phyloP scores from a whole-genome alignment of 331 rosid genomes.

The Malus hybrid region DNA sequence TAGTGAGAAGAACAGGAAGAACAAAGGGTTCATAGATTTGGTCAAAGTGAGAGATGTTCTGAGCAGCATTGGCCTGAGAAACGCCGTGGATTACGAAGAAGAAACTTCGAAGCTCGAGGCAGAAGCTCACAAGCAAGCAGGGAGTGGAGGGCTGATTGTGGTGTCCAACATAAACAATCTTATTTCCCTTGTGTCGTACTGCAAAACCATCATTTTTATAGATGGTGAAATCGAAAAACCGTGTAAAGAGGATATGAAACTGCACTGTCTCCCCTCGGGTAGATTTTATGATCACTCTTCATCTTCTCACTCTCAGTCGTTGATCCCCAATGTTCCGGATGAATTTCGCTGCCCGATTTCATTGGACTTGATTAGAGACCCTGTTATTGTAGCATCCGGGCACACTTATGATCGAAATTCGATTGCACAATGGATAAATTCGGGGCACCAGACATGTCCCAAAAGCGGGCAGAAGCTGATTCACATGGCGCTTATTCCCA shows the following conservation, averaged over 20 bases:
- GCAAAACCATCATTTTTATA: conserved; percentile 55
- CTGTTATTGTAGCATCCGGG: conserved; percentile 57
- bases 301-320: conserved; percentile 45
- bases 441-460: conserved; percentile 89
- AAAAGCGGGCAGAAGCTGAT: conserved; percentile 82
- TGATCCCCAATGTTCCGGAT: conserved; percentile 51
- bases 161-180: conserved; percentile 73
- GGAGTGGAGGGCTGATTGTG: conserved; percentile 75
- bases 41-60: conserved; percentile 50
- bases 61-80: conserved; percentile 59
- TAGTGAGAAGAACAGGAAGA: conserved; percentile 41
- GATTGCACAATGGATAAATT: conserved; percentile 80
- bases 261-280: conserved; percentile 22
- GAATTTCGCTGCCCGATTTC: conserved; percentile 92
- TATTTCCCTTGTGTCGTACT: conserved; percentile 50
- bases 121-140: conserved; percentile 82
- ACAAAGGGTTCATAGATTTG: conserved; percentile 44
- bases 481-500: conserved; percentile 86
- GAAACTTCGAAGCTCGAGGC: conserved; percentile 69
- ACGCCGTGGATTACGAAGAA: conserved; percentile 47
- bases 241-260: conserved; percentile 31
- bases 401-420: conserved; percentile 78
- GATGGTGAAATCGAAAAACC: conserved; percentile 28
- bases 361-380: conserved; percentile 81
- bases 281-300: conserved; percentile 34